These are phyloP conservation scores for Tetratostichococcus sp. DNA, from an alignment of 139 green algal genomes.

Conservation along the genomic window DNA sequence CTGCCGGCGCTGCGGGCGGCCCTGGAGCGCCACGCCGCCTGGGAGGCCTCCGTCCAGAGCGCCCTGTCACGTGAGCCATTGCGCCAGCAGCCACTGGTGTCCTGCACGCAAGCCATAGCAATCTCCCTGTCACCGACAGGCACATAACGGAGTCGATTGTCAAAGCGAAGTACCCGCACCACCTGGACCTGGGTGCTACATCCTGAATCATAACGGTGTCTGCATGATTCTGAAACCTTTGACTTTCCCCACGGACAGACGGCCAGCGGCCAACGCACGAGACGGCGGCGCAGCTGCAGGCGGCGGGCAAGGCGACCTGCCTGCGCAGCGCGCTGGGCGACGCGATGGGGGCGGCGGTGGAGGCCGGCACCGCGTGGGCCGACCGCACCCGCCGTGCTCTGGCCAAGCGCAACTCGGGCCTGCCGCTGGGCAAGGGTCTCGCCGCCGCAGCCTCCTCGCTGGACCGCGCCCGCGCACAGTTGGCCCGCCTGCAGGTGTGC, in stretches of 20 bases:
- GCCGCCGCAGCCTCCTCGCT: slow-evolving; percentile 13
- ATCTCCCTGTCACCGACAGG: no score
- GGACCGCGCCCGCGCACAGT: slow-evolving; percentile 39
- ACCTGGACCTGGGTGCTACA: no score
- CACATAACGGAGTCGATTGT: no score
- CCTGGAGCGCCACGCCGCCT: slow-evolving; percentile 15
- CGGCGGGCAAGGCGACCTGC: slow-evolving; percentile 8
- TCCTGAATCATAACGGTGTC: no score
- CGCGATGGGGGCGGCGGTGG: slow-evolving; percentile 16
- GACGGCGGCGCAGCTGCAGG: slow-evolving; percentile 26
- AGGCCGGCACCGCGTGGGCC: slow-evolving; percentile 20
- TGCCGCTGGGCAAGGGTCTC: slow-evolving; percentile 24
- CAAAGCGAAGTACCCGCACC: no score
- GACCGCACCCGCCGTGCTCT: slow-evolving; percentile 14
- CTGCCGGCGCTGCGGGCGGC: slow-evolving; percentile 11
- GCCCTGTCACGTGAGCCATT: slow-evolving; percentile 3
- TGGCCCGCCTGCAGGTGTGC: slow-evolving; percentile 45
- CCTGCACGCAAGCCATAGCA: no score
- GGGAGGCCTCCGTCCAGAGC: slow-evolving; percentile 13
- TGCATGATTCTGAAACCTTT: no score
- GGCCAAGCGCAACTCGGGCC: slow-evolving; percentile 25
- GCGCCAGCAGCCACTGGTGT: no score
- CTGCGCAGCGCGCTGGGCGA: slow-evolving; percentile 29
- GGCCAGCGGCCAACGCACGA: slow-evolving; percentile 11
- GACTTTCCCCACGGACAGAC: no score